Base-by-base conservation (phyloP, 768 basidiomycete genomes). In the Bullera alba region DNA sequence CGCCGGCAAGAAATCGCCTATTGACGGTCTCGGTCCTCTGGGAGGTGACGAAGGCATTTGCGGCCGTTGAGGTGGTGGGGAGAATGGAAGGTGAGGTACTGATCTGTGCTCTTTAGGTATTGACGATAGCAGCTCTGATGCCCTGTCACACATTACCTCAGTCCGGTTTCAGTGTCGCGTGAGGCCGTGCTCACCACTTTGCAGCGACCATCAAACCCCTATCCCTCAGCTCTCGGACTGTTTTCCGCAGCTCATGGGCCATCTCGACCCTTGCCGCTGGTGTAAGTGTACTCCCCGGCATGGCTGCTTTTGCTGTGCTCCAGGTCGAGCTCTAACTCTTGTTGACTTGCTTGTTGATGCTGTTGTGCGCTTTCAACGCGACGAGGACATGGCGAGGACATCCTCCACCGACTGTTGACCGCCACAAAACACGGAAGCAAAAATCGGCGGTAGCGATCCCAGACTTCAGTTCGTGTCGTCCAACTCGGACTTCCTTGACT, bases 81-180 rank as follows among this genome's bases (percentile, higher is more conserved):
- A 65, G 57, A 68, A 68, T 8, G 66, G 61, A 1, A 68, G 48
- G 46, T 63, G 45, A 6, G 63, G 63, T 15, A 61, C 50, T 39
- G 27, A 30, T 2, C 66, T 51, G 34, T 53, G 43, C 36, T 65
- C 58, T 44, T 55, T 53, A 3, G 66, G 60, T 6, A 68, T 43
- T 4, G 66, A 25, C 1, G 54, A 30, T 8, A 68, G 51, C 12
- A 65, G 53, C 36, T 68, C 66, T 4, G 56, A 62, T n/a, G 58
- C 55, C 65, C 65, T 67, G 25, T 2, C 4, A 42, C 12, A n/a
- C 37, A 44, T 22, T 29, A 4, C 22, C 19, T 43, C 7, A 26
- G 12, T 23, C 28, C n/a, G 30, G 34, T 51, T n/a, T 32, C 7
- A 2, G 27, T n/a, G 2, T 2, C 23, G 47, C 12, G 44, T 12